phyloP scores from a whole-genome alignment of 2,329 filamentous ascomycete species.

The Hymenoscyphus repandus region DNA sequence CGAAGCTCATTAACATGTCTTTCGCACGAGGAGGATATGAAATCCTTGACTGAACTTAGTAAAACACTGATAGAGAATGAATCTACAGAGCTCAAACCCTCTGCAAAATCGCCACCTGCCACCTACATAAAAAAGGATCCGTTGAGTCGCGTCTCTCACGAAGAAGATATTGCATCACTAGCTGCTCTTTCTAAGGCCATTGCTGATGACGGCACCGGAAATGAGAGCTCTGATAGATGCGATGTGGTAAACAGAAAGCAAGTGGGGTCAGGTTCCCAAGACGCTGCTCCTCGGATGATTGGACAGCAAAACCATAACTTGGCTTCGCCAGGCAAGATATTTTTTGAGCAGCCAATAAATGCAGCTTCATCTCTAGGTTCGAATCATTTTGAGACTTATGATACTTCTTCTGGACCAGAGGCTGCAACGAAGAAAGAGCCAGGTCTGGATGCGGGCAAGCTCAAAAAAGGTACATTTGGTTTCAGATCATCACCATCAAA shows the following conservation, averaged over 20 bases:
- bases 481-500: too few relatives aligned
- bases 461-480: too few relatives aligned
- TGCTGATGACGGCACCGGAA: neutral
- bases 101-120: neutral
- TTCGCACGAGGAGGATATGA: neutral
- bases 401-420: too few relatives aligned
- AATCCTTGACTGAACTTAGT: neutral
- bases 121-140: slow-evolving; percentile 3
- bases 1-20: neutral
- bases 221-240: neutral
- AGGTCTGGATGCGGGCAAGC: too few relatives aligned
- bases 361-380: too few relatives aligned
- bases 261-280: too few relatives aligned
- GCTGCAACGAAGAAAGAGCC: too few relatives aligned
- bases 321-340: neutral
- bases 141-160: slow-evolving; percentile 14
- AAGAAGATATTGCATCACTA: slow-evolving; percentile 20
- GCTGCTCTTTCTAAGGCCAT: slow-evolving; percentile 15
- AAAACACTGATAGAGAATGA: neutral
- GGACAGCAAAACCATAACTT: too few relatives aligned
- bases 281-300: too few relatives aligned
- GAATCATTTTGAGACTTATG: too few relatives aligned
- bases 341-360: too few relatives aligned
- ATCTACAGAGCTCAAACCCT: neutral
- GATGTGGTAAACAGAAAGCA: neutral